A percentile compares a stretch with the other conserved stretches of the same genome.
Evolutionary conservation across 768 basidiomycete genomes (phyloP).

Genomic region (Guyanaporus albipodus): DNA sequence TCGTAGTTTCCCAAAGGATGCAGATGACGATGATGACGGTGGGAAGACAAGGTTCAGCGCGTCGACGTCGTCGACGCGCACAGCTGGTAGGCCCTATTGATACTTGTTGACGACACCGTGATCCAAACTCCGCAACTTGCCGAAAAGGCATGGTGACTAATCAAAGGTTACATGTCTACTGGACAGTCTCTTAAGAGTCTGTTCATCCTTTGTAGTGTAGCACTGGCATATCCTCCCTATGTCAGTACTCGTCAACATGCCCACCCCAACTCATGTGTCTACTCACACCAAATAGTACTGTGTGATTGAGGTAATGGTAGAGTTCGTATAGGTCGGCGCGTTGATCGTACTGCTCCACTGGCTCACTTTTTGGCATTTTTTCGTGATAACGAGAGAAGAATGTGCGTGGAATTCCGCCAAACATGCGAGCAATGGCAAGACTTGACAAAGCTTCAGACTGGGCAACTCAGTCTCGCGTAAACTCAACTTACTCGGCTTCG

Average conservation of each 20-base stretch:
- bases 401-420: slow-evolving; percentile 63
- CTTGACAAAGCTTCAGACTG: slow-evolving; percentile 34
- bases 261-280: background rate
- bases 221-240: slow-evolving; percentile 49
- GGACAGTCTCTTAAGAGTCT: slow-evolving; percentile 37
- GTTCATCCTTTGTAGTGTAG: slow-evolving; percentile 48
- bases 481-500: slow-evolving; percentile 65
- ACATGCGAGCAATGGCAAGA: slow-evolving; percentile 74
- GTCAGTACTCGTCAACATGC: background rate
- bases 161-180: slow-evolving; percentile 7
- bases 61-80: slow-evolving; percentile 18
- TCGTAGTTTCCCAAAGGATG: background rate
- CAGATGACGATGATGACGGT: slow-evolving; percentile 8
- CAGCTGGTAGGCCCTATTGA: slow-evolving; percentile 29
- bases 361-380: slow-evolving; percentile 58
- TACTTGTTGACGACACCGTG: slow-evolving; percentile 14
- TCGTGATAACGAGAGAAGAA: slow-evolving; percentile 69
- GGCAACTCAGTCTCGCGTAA: background rate
- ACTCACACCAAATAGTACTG: slow-evolving; percentile 72
- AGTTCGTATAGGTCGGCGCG: slow-evolving; percentile 70
- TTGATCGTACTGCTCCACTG: slow-evolving; percentile 58
- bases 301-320: slow-evolving; percentile 82
- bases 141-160: slow-evolving; percentile 11
- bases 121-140: slow-evolving; percentile 15
- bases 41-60: slow-evolving; percentile 14